Conservation (phyloP, 2,329 filamentous ascomycete genomes). For the Alternaria brassicae region DNA sequence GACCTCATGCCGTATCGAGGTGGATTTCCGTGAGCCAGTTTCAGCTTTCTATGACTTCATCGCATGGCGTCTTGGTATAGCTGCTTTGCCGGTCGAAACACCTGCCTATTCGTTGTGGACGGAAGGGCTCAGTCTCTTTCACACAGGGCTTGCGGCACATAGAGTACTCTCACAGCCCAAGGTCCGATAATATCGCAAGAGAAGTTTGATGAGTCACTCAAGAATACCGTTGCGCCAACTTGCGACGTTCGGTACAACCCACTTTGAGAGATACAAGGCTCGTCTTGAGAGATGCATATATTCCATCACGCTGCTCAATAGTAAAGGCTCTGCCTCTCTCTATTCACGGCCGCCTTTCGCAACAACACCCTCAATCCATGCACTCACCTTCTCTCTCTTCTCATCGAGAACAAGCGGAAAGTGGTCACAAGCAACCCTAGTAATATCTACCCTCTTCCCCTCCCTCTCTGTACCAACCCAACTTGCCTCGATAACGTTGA, state of each 20-base stretch:
- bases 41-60: not conserved
- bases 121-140: not conserved
- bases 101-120: not conserved
- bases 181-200: not conserved
- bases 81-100: not conserved
- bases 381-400: conserved; percentile 32
- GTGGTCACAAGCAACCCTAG: conserved; percentile 48
- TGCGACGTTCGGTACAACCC: not conserved
- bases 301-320: not conserved
- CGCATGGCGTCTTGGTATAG: not conserved
- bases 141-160: not conserved
- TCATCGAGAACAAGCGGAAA: conserved; percentile 36
- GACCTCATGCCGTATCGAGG: not conserved
- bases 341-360: conserved; percentile 13
- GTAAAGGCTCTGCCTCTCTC: not conserved
- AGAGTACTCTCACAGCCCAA: not conserved
- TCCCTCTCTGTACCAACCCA: conserved; percentile 30
- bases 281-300: not conserved
- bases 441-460: conserved; percentile 52
- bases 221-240: not conserved
- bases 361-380: conserved; percentile 33
- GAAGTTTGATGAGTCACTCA: not conserved
- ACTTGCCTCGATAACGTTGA: conserved; percentile 47
- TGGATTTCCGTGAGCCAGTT: not conserved
- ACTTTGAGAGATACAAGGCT: not conserved